Evolutionary conservation across 495 filamentous ascomycete genomes (phyloP).

Genomic region (Tuber brumale): DNA sequence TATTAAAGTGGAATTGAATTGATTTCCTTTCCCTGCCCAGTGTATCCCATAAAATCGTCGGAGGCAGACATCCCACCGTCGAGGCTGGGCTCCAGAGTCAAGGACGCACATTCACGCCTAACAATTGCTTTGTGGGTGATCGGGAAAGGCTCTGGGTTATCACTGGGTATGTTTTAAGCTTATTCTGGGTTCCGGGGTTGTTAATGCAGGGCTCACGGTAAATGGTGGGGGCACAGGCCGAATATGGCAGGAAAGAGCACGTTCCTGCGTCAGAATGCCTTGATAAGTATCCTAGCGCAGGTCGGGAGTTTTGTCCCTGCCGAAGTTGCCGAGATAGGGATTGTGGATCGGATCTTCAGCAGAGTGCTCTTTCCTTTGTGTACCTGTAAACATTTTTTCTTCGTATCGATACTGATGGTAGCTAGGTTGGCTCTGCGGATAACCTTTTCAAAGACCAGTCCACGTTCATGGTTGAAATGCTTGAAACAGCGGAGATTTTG

Average conservation of each 20-base stretch:
- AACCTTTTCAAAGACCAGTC: conserved; percentile 86
- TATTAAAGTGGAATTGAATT: conserved; percentile 3
- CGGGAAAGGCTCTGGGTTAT: conserved; percentile 74
- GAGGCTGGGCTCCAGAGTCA: conserved; percentile 70
- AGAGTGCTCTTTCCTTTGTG: conserved; percentile 43
- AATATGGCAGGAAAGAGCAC: conserved; percentile 99
- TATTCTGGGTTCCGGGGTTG: background rate
- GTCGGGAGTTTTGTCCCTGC: conserved; percentile 88
- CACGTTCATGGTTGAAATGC: conserved; percentile 91
- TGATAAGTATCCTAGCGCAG: conserved; percentile 89
- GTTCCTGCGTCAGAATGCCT: conserved; percentile 86
- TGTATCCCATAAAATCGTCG: conserved; percentile 59
- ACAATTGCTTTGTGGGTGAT: conserved; percentile 73
- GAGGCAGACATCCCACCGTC: conserved; percentile 83
- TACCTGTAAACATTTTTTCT: conserved; percentile 6
- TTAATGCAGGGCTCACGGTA: background rate
- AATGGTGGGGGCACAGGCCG: conserved; percentile 46
- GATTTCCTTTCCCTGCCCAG: conserved; percentile 17
- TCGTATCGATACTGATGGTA: background rate
- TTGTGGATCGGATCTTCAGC: conserved; percentile 89
- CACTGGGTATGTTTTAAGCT: conserved; percentile 53
- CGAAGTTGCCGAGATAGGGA: conserved; percentile 69
- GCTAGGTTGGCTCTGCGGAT: conserved; percentile 74
- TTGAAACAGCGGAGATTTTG: conserved; percentile 66
- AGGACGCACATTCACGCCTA: conserved; percentile 75